Evolutionary conservation across 2,329 filamentous ascomycete genomes (phyloP).

Genomic region (Claviceps citrina): DNA sequence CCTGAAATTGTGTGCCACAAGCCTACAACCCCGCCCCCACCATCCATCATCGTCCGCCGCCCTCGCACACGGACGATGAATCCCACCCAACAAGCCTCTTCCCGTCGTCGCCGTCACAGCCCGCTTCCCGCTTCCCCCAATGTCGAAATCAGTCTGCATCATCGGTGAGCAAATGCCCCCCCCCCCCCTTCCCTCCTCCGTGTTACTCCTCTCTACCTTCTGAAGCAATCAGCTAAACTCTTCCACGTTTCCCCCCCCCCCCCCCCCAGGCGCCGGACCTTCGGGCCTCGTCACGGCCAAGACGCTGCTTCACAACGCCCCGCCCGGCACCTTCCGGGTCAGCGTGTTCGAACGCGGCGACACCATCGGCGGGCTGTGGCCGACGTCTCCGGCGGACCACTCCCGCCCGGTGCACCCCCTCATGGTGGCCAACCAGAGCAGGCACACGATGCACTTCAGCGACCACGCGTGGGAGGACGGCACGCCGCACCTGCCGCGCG

Average conservation of each 20-base stretch:
- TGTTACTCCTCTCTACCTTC: no score
- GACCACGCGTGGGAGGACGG: constrained; percentile 54
- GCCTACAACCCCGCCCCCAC: no score
- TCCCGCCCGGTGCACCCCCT: constrained; percentile 45
- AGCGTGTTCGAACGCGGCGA: constrained; percentile 53
- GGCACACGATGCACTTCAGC: constrained; percentile 57
- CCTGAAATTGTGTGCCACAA: no score
- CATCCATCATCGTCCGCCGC: not conserved
- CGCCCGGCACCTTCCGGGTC: constrained; percentile 43
- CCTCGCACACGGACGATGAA: no score
- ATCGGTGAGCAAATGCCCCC: not conserved
- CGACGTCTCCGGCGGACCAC: constrained; percentile 32
- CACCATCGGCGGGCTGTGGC: constrained; percentile 68
- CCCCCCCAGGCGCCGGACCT: constrained; percentile 44
- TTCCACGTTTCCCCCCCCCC: not conserved
- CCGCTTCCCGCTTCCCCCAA: not conserved
- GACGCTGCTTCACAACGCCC: constrained; percentile 47
- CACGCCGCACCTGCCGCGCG: constrained; percentile 53
- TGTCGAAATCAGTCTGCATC: constrained; percentile 2
- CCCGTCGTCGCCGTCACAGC: not conserved
- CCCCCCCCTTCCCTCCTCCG: no score
- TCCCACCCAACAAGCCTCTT: no score
- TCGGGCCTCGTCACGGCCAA: constrained; percentile 58
- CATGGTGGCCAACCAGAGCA: constrained; percentile 60
- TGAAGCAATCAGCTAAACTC: no score